Base-by-base conservation (phyloP, 306 rosid genomes). In the Erythrophleum fordii region DNA sequence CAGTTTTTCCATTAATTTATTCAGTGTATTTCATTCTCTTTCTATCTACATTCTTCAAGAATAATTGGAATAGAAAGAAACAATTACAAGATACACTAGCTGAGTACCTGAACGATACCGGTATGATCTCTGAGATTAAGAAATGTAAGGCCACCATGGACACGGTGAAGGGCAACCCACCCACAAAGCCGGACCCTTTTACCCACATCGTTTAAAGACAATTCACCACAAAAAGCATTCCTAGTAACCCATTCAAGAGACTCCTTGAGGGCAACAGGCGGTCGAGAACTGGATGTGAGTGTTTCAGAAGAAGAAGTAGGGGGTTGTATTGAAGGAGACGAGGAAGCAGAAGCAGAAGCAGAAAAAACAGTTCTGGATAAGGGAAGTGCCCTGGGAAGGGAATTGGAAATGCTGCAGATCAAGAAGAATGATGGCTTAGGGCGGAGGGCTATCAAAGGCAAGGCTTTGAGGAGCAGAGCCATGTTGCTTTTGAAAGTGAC, bases 161-260 rank as follows among this genome's bases (percentile, higher is more conserved):
- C 88, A 53, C 99, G 86, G 77, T 93, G 99, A 73, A 93, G 91
- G 3, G 99, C 97, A 79, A 95, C 98, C 98, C 98, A 95, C 5
- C 99, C 99, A 83, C 98, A 95, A 51, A 95, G 89, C 29, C 56
- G 84, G 58, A 93, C 96, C 75, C 80, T 87, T 81, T 90, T 84
- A 20, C 96, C 97, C 22, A 89, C 92, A 69, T 93, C 93, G 25
- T 78, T 75, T 3, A 25, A 65, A 64, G 89, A 87, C 78, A 95
- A 73, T 0, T 95, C 80, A 26, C 98, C 97, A 35, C 96, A 95
- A 18, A 77, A 76, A 37, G 69, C 84, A 39, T 89, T 93, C 31
- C 96, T 89, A 39, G 84, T 52, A 59, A 93, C 88, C 99, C 99
- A 95, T 56, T 85, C 80, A 61, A 91, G 94, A 26, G 94, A 72